Conservation (phyloP, 139 green algal species). For the Coelastrella sp. region DNA sequence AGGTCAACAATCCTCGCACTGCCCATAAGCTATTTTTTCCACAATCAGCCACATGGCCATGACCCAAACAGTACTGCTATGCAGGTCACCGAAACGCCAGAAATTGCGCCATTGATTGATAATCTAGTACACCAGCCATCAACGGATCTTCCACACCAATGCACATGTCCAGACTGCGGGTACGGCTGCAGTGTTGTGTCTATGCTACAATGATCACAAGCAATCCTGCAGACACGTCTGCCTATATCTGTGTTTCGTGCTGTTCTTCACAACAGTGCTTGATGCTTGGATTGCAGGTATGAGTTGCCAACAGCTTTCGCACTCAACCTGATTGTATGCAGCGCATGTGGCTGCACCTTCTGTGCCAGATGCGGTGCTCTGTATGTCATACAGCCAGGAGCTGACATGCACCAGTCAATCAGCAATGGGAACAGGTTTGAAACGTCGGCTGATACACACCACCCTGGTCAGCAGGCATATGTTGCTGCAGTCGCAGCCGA, state of each 20-base stretch:
- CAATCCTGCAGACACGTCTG: no score
- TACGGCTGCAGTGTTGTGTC: neutral
- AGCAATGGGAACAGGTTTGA: neutral
- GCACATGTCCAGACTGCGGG: conserved; percentile 31
- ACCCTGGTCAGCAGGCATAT: neutral
- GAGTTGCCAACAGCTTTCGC: neutral
- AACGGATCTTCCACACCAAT: no score
- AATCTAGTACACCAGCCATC: neutral
- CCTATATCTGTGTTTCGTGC: no score
- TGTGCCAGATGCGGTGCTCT: conserved; percentile 2
- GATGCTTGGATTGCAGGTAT: neutral
- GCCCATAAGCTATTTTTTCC: no score
- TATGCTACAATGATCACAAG: no score
- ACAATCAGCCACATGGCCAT: no score
- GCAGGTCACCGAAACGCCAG: neutral
- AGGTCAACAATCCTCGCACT: no score
- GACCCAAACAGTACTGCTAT: no score
- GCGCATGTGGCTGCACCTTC: conserved; percentile 8
- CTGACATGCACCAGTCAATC: neutral
- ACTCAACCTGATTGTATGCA: neutral
- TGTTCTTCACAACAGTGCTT: neutral
- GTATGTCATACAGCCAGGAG: neutral
- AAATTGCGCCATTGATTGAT: neutral
- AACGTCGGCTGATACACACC: neutral
- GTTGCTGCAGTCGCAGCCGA: neutral